These are phyloP conservation scores for Euphorbia pulcherrima DNA, from an alignment of 345 rosid species.

Conservation along the genomic window DNA sequence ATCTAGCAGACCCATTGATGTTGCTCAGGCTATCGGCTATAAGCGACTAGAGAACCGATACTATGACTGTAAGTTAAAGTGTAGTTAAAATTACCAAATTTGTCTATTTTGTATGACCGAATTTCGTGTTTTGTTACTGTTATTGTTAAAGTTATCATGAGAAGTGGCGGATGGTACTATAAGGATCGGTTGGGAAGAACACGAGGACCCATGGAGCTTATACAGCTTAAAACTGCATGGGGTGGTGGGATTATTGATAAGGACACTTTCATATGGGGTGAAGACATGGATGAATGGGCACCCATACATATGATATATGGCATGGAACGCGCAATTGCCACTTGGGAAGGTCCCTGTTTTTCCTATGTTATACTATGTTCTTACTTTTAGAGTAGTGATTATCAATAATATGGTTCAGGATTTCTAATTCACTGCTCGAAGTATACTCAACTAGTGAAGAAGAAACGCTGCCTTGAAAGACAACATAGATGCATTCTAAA, in stretches of 20 bases:
- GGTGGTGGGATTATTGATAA: constrained; percentile 85
- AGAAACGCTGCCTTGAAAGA: not conserved
- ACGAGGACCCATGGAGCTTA: constrained; percentile 83
- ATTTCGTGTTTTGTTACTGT: not conserved
- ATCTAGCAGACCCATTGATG: constrained; percentile 69
- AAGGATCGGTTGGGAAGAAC: constrained; percentile 92
- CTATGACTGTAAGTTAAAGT: constrained; percentile 62
- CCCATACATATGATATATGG: constrained; percentile 95
- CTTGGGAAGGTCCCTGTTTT: constrained; percentile 78
- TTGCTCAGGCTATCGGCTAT: constrained; percentile 89
- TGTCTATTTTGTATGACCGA: not conserved
- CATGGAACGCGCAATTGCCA: constrained; percentile 83
- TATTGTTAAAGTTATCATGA: constrained; percentile 63
- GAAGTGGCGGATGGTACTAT: constrained; percentile 74
- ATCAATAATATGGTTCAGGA: not conserved
- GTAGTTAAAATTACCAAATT: not conserved
- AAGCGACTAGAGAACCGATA: constrained; percentile 78
- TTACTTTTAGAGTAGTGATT: not conserved
- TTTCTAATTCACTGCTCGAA: not conserved
- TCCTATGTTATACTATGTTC: not conserved
- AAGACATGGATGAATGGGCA: constrained; percentile 94
- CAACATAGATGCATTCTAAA: not conserved
- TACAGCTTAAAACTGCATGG: constrained; percentile 85
- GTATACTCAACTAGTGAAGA: not conserved
- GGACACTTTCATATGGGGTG: constrained; percentile 90